Evolutionary conservation across 768 basidiomycete species (phyloP), one percentile per base, ranked within the genome.

Genomic region (Lentinula edodes): DNA sequence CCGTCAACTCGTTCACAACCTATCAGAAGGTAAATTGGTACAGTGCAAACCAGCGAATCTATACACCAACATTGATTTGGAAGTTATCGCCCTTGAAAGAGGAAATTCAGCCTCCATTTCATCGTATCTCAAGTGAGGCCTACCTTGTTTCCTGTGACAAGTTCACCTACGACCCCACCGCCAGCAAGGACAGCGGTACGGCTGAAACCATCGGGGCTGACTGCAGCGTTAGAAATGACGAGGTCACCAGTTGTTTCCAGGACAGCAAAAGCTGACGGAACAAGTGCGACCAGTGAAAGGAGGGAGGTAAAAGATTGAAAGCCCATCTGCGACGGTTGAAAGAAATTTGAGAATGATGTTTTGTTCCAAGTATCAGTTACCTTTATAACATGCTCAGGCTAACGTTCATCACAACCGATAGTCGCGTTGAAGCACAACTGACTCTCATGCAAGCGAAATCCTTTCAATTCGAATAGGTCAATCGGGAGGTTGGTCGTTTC

Each of bases 61-160:
- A 32, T 23, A 10, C 28, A 23, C 53, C 18, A 18, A 54, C 77
- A 61, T 79, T 78, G 55, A 82, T 68, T n/a, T 70, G 65, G 64
- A 82, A 74, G 28, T 64, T 70, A 50, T 74, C 68, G 16, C 79
- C 78, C 75, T 79, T 41, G 32, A 48, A 39, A 54, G 28, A 6
- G 23, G 2, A 16, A 43, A 61, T 18, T 2, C 6, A 15, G 48
- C 9, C 34, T 39, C 53, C 10, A 15, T 6, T 42, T 16, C 3
- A 38, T 23, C 15, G 18, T 4, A 39, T 28, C 10, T 57, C 2
- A 38, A 13, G 48, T 20, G 6, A 34, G 6, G 42, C 52, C 1
- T 36, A 73, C 76, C 68, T 76, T 78, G 52, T 72, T 72, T 2
- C 73, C 75, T n/a, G 63, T 65, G 38, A 79, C 68, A 20, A 75